Percentiles rank a stretch among this genome's conserved stretches.
phyloP scores from a whole-genome alignment of 2,329 filamentous ascomycete species.

The Apiospora marii region DNA sequence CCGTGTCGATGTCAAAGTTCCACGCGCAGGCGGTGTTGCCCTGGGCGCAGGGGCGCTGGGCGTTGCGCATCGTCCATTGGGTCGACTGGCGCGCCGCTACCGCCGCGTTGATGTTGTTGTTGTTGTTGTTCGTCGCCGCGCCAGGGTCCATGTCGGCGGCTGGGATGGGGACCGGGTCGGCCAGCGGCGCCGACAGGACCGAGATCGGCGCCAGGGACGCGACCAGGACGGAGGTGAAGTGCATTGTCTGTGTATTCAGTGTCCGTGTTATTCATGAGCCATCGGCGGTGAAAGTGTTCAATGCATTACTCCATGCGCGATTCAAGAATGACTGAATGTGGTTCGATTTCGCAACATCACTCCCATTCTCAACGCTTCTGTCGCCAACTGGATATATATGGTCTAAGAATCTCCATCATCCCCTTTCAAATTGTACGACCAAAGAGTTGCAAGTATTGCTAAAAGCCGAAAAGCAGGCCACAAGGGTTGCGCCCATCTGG shows the following conservation, averaged over 20 bases:
- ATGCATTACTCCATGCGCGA: too few relatives aligned
- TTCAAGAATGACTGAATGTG: not conserved
- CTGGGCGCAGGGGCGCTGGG: not conserved
- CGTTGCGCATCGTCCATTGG: not conserved
- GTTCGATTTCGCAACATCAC: not conserved
- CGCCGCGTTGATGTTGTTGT: not conserved
- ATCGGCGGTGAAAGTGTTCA: not conserved
- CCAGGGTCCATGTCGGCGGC: too few relatives aligned
- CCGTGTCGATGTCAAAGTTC: not conserved
- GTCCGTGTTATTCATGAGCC: not conserved
- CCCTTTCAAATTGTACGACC: accelerated
- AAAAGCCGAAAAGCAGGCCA: not conserved
- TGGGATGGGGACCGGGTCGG: not conserved
- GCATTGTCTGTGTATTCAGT: not conserved
- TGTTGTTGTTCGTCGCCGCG: not conserved
- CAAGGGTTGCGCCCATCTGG: not conserved
- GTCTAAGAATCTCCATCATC: too few relatives aligned
- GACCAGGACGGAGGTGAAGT: not conserved
- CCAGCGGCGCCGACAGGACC: not conserved
- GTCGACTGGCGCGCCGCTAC: not conserved
- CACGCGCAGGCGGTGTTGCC: not conserved
- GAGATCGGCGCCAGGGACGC: not conserved
- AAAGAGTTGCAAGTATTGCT: too few relatives aligned
- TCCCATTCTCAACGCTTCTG: not conserved
- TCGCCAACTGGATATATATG: not conserved